Evolutionary conservation across 73 alveolate species (phyloP).

Genomic region (Paramecium biaurelia): DNA sequence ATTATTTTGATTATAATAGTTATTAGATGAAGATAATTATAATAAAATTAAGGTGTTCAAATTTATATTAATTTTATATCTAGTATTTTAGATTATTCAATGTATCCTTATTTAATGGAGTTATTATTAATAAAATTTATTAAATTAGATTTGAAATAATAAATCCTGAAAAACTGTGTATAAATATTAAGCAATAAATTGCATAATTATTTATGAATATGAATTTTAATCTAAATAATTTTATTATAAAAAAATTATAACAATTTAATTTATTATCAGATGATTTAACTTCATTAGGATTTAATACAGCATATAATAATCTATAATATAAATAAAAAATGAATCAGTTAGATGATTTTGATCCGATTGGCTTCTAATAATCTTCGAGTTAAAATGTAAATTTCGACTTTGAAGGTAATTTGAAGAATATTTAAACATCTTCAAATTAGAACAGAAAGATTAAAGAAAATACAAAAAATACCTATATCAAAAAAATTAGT

Average conservation of each 20-base stretch:
- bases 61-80: no score
- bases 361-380: background rate
- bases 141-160: background rate
- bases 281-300: background rate
- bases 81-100: background rate
- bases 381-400: background rate
- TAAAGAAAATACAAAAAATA: constrained; percentile 7
- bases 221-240: background rate
- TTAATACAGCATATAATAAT: constrained; percentile 20
- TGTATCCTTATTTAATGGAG: background rate
- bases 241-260: background rate
- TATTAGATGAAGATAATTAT: no score
- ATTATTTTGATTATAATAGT: no score
- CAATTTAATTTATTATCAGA: background rate
- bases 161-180: background rate
- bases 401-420: background rate
- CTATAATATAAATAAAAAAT: background rate
- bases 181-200: background rate
- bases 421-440: background rate
- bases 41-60: no score
- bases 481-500: background rate
- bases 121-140: background rate
- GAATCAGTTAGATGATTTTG: background rate
- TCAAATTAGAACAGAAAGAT: background rate
- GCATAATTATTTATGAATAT: background rate